phyloP scores from a whole-genome alignment of 2,329 filamentous ascomycete species.

The Nemania sp. region DNA sequence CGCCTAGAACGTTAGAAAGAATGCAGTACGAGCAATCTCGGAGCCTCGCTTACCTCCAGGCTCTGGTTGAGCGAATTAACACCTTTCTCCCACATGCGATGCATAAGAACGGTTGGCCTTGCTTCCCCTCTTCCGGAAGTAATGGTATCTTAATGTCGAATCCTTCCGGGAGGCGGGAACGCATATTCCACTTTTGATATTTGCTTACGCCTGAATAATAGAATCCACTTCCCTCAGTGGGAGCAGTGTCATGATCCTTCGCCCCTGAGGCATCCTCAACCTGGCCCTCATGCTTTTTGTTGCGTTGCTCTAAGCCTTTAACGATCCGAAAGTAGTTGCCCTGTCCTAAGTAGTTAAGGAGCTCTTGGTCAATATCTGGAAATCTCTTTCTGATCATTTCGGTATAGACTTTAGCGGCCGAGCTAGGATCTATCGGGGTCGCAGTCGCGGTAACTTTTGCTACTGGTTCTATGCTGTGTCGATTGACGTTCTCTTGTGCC shows the following conservation, averaged over 20 bases:
- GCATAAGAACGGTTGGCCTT: constrained; percentile 14
- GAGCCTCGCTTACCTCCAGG: constrained; percentile 19
- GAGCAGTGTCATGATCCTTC: neutral
- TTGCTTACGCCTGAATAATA: constrained; percentile 12
- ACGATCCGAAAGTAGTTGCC: constrained; percentile 12
- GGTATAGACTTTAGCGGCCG: constrained; percentile 9
- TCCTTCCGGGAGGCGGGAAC: constrained; percentile 8
- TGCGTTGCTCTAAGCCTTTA: constrained; percentile 7
- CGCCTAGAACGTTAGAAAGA: constrained; percentile 16
- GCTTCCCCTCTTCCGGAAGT: constrained; percentile 12
- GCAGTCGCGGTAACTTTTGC: neutral
- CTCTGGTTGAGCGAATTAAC: constrained; percentile 1
- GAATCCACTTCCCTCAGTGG: constrained; percentile 9
- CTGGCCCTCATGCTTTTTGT: neutral
- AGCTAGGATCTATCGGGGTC: neutral
- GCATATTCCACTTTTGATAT: constrained; percentile 14
- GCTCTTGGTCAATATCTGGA: constrained; percentile 14
- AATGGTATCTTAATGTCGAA: constrained; percentile 7
- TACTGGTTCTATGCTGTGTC: neutral
- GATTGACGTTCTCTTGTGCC: constrained; percentile 9
- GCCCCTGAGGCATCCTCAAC: neutral
- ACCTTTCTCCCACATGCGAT: constrained; percentile 15
- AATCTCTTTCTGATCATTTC: constrained; percentile 18
- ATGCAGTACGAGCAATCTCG: neutral
- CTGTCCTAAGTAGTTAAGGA: constrained; percentile 6